Evolutionary conservation across 495 filamentous ascomycete species (phyloP).

Genomic region (Trichocladium uniseriatum): DNA sequence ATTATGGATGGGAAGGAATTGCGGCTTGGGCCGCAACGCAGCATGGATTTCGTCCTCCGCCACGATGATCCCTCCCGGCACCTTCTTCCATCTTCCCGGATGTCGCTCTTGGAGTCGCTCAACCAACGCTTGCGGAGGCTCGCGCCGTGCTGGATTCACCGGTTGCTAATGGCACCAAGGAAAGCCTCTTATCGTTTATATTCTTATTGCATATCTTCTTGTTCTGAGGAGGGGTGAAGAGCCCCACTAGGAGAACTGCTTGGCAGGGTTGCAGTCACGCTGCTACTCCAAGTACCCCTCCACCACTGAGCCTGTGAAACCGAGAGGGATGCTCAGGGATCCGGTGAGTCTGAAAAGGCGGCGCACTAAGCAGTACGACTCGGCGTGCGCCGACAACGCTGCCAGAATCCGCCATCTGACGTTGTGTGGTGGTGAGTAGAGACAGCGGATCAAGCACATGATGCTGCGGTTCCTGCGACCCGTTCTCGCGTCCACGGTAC

Average conservation of each 20-base stretch:
- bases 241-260: neutral
- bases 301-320: neutral
- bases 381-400: neutral
- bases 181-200: neutral
- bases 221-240: neutral
- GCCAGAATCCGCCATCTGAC: neutral
- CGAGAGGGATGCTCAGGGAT: neutral
- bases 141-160: constrained; percentile 20
- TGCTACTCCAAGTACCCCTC: neutral
- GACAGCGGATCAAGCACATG: constrained; percentile 17
- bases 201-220: neutral
- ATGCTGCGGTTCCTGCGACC: constrained; percentile 21
- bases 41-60: neutral
- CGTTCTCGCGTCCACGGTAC: constrained; percentile 14
- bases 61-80: neutral
- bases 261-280: neutral
- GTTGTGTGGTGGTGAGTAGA: neutral
- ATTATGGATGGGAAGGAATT: neutral
- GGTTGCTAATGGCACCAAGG: neutral
- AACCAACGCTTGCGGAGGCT: neutral
- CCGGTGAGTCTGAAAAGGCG: neutral
- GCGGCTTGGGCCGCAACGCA: neutral
- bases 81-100: neutral
- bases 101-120: constrained; percentile 1
- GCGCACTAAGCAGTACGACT: neutral